A percentile compares a stretch with the other conserved stretches of the same genome.
These are phyloP conservation scores for Candida sakaeoensis DNA, from an alignment of 805 yeast species.

Conservation along the genomic window DNA sequence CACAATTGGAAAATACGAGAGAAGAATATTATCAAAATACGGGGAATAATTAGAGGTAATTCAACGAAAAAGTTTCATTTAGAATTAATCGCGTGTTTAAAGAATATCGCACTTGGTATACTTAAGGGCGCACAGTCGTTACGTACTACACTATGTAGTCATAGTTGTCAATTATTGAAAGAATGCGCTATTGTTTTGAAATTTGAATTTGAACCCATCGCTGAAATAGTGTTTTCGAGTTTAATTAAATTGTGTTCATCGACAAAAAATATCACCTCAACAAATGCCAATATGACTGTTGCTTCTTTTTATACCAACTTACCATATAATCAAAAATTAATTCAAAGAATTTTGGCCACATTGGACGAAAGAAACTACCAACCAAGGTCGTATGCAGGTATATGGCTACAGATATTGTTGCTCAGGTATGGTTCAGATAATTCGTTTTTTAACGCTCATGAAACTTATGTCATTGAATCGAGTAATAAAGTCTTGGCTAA, in stretches of 20 bases:
- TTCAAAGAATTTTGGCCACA: constrained; percentile 48
- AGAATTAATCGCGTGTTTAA: constrained; percentile 29
- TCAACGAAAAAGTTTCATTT: constrained; percentile 36
- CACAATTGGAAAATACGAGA: constrained; percentile 81
- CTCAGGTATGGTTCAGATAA: constrained; percentile 44
- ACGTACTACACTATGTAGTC: constrained; percentile 75
- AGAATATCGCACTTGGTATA: constrained; percentile 48
- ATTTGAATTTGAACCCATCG: constrained; percentile 39
- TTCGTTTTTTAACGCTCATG: constrained; percentile 25
- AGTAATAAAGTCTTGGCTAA: constrained; percentile 51
- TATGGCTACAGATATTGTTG: constrained; percentile 64
- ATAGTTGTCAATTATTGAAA: constrained; percentile 73
- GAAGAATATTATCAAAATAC: constrained; percentile 49
- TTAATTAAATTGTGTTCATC: constrained; percentile 54
- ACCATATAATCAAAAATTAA: constrained; percentile 49
- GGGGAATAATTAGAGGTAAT: constrained; percentile 62
- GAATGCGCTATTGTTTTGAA: constrained; percentile 52
- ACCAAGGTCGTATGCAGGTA: constrained; percentile 66
- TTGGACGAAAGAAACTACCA: constrained; percentile 67
- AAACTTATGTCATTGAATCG: constrained; percentile 29
- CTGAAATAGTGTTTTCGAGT: constrained; percentile 47
- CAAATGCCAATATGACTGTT: constrained; percentile 51
- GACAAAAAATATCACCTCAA: constrained; percentile 61
- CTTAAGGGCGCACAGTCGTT: constrained; percentile 66
- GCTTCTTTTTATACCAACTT: constrained; percentile 54